A percentile compares a stretch with the other conserved stretches of the same genome.
Conservation (phyloP, 371 early-diverging fungal genomes). For the Mortierella sp. region DNA sequence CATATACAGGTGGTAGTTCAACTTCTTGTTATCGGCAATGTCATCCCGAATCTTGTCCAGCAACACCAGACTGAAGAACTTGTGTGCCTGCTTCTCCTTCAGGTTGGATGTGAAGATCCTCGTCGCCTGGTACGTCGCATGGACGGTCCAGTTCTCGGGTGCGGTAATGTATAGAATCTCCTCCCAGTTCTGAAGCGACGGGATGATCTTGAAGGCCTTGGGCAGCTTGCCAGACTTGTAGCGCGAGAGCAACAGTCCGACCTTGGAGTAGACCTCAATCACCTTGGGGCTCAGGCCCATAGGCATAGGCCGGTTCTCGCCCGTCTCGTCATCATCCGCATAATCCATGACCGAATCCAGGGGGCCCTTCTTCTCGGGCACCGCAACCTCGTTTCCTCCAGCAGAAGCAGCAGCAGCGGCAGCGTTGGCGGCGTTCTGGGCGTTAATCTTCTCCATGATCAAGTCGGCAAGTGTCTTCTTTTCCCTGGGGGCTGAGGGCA, state of each 20-base stretch:
- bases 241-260: constrained; percentile 90
- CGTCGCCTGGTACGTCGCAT: constrained; percentile 96
- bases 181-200: constrained; percentile 96
- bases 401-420: constrained; percentile 39
- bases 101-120: constrained; percentile 96
- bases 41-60: constrained; percentile 95
- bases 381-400: constrained; percentile 43
- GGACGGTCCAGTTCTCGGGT: constrained; percentile 96
- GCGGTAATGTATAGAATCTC: constrained; percentile 92
- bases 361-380: constrained; percentile 38
- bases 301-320: constrained; percentile 61
- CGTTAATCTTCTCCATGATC: constrained; percentile 94
- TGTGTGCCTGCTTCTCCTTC: constrained; percentile 92
- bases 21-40: constrained; percentile 94
- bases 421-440: constrained; percentile 69
- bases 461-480: constrained; percentile 92
- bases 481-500: constrained; percentile 85
- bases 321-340: constrained; percentile 47
- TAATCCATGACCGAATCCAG: constrained; percentile 52
- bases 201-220: constrained; percentile 99
- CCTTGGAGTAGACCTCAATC: constrained; percentile 96
- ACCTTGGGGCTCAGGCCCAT: constrained; percentile 89
- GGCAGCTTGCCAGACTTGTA: constrained; percentile 98
- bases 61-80: constrained; percentile 89
- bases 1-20: constrained; percentile 96